Evolutionary conservation across 371 early-diverging fungal genomes (phyloP).

Genomic region (Modicella reniformis): DNA sequence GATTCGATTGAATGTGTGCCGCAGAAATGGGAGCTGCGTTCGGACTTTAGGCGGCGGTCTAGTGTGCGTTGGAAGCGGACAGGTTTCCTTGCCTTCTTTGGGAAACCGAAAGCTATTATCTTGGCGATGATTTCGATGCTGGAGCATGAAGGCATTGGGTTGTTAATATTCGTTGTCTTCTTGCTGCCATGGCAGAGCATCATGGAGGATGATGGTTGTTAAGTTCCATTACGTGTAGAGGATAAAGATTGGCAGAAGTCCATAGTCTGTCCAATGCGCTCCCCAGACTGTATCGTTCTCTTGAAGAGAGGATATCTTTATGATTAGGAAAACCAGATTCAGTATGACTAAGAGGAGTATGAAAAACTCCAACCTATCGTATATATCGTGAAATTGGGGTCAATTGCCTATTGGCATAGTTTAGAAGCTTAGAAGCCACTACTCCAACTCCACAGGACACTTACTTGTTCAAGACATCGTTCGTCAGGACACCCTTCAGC

Average conservation of each 20-base stretch:
- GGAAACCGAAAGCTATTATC: slow-evolving; percentile 67
- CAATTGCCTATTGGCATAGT: too few relatives aligned
- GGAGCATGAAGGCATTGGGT: neutral
- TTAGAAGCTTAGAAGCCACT: too few relatives aligned
- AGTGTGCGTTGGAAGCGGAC: slow-evolving; percentile 38
- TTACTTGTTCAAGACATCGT: too few relatives aligned
- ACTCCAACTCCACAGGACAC: too few relatives aligned
- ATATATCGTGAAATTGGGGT: too few relatives aligned
- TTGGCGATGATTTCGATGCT: slow-evolving; percentile 60
- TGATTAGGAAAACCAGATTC: slow-evolving; percentile 59
- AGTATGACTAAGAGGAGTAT: slow-evolving; percentile 63
- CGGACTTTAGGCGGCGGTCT: slow-evolving; percentile 28
- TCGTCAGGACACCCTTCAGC: too few relatives aligned
- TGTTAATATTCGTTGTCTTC: neutral
- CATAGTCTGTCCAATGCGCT: slow-evolving; percentile 66
- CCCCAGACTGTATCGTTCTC: slow-evolving; percentile 59
- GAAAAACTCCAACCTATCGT: slow-evolving; percentile 60
- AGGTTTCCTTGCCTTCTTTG: slow-evolving; percentile 40
- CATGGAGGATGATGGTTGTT: too few relatives aligned
- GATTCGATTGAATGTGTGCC: slow-evolving; percentile 77
- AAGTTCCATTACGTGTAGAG: slow-evolving; percentile 64
- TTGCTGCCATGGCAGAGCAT: neutral
- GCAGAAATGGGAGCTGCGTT: slow-evolving; percentile 61
- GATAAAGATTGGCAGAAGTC: slow-evolving; percentile 62
- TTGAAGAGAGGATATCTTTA: slow-evolving; percentile 58